A percentile compares a stretch with the other conserved stretches of the same genome.
Evolutionary conservation across 208 protist species (phyloP).

Genomic region (Leishmania braziliensis): DNA sequence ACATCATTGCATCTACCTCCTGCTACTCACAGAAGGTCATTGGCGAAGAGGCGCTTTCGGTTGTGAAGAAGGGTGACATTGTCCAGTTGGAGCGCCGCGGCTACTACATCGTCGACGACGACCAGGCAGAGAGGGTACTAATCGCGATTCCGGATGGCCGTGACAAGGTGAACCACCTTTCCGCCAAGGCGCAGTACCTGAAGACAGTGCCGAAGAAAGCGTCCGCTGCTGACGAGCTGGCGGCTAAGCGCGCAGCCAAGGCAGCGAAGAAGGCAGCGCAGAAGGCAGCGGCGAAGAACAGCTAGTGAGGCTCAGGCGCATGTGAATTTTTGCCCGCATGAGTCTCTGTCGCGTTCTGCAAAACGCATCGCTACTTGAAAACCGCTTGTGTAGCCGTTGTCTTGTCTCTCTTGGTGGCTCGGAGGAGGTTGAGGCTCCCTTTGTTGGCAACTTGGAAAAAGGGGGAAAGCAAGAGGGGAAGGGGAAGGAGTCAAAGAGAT

Average conservation of each 20-base stretch:
- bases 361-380: background rate
- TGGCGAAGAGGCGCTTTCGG: conserved; percentile 87
- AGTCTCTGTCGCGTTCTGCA: background rate
- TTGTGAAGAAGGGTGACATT: conserved; percentile 91
- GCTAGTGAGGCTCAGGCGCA: background rate
- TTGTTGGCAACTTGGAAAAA: background rate
- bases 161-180: conserved; percentile 92
- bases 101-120: conserved; percentile 97
- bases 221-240: conserved; percentile 80
- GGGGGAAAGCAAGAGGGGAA: background rate
- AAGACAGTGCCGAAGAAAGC: conserved; percentile 74
- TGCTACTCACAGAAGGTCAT: conserved; percentile 73
- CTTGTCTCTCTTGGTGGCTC: background rate
- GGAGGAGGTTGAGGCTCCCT: background rate
- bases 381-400: background rate
- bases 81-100: conserved; percentile 98
- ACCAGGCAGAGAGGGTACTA: conserved; percentile 55
- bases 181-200: conserved; percentile 89
- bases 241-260: conserved; percentile 83
- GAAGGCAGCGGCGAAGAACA: conserved; percentile 49
- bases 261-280: conserved; percentile 87
- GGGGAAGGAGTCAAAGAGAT: background rate
- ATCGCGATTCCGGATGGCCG: conserved; percentile 89
- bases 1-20: conserved; percentile 93
- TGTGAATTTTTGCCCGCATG: background rate